These are phyloP conservation scores for Xylaria multiplex DNA, from an alignment of 2,329 filamentous ascomycete species.

Conservation along the genomic window DNA sequence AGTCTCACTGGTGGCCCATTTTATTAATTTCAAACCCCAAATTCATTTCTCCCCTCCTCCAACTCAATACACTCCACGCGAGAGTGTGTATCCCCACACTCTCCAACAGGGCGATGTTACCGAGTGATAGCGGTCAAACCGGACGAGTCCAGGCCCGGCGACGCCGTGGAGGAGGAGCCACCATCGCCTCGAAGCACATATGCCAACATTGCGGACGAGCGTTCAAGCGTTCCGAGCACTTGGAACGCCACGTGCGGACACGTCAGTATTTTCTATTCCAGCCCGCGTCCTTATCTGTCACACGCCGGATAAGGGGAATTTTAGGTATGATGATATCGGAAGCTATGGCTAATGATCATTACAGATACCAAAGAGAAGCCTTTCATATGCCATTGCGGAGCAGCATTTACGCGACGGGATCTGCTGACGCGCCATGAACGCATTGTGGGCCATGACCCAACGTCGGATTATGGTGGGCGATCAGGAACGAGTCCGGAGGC, in stretches of 20 bases:
- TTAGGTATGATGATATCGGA: background rate
- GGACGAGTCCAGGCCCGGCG: background rate
- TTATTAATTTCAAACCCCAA: conserved; percentile 1
- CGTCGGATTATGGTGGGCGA: background rate
- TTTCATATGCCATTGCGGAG: conserved; percentile 11
- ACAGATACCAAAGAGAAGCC: conserved; percentile 23
- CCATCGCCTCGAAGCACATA: background rate
- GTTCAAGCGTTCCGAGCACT: conserved; percentile 19
- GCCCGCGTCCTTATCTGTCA: too few relatives aligned
- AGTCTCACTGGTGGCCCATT: background rate
- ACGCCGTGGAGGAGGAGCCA: conserved; percentile 1
- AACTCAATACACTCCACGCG: conserved; percentile 1
- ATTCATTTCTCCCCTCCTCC: conserved; percentile 10
- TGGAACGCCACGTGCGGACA: conserved; percentile 18
- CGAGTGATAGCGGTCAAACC: conserved; percentile 1
- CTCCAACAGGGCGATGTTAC: conserved; percentile 5
- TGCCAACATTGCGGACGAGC: conserved; percentile 5
- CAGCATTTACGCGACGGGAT: conserved; percentile 21
- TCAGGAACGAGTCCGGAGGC: background rate
- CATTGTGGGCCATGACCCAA: conserved; percentile 9
- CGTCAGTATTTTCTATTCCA: background rate
- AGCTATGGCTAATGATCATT: background rate
- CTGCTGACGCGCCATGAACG: conserved; percentile 17
- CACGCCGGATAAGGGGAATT: too few relatives aligned
- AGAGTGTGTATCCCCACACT: background rate